These are phyloP conservation scores for Strobilomyces confusus DNA, from an alignment of 768 basidiomycete genomes.

Conservation along the genomic window DNA sequence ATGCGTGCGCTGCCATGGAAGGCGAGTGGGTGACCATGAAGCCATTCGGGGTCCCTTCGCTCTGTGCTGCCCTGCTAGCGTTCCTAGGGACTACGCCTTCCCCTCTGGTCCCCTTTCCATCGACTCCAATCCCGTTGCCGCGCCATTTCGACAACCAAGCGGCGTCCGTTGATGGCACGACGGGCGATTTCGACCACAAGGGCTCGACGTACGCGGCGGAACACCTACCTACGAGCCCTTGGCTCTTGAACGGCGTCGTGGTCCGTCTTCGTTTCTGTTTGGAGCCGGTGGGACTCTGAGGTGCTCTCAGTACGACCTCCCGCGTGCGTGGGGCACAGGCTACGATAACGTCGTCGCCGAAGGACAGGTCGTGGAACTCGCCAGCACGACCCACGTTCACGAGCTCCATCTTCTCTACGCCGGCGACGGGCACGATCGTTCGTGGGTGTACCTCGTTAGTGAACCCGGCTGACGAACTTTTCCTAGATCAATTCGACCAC, in stretches of 20 bases:
- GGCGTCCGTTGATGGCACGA: constrained; percentile 36
- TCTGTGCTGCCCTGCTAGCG: constrained; percentile 22
- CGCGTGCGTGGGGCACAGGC: constrained; percentile 36
- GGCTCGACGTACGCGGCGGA: constrained; percentile 40
- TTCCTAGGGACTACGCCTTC: constrained; percentile 12
- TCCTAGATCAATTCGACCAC: constrained; percentile 30
- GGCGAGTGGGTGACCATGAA: constrained; percentile 10
- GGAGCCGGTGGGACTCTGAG: neutral
- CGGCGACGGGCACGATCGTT: constrained; percentile 36
- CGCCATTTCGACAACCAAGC: constrained; percentile 41
- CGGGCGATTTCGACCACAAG: constrained; percentile 37
- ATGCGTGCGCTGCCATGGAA: constrained; percentile 5
- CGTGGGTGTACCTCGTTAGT: constrained; percentile 4
- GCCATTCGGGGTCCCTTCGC: constrained; percentile 17
- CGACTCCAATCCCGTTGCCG: constrained; percentile 28
- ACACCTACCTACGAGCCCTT: constrained; percentile 38
- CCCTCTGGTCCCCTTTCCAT: constrained; percentile 30
- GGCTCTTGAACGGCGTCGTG: constrained; percentile 37
- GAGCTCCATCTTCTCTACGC: constrained; percentile 48
- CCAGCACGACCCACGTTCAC: constrained; percentile 36
- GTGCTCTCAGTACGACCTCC: constrained; percentile 39
- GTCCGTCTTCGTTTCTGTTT: constrained; percentile 20
- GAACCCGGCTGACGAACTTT: neutral
- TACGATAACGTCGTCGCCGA: constrained; percentile 44
- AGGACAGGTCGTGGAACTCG: constrained; percentile 38